Percentiles rank a stretch among this genome's conserved stretches.
Evolutionary conservation across 371 early-diverging fungal genomes (phyloP).

Genomic region (Saksenaea vasiformis): DNA sequence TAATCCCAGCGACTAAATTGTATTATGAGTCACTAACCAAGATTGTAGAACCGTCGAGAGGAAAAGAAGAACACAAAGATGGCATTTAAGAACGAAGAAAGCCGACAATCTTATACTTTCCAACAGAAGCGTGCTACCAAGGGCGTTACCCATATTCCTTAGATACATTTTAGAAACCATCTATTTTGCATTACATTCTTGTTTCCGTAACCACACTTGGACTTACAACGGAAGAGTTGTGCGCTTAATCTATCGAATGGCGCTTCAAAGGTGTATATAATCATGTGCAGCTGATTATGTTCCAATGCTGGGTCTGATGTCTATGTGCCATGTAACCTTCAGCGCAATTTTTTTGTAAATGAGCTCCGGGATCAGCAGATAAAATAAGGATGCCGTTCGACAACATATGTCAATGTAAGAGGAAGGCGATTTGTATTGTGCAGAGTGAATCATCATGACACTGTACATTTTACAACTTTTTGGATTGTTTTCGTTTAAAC

Average conservation of each 20-base stretch:
- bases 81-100: conserved; percentile 71
- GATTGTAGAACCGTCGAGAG: conserved; percentile 58
- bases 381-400: no score
- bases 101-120: conserved; percentile 51
- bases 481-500: neutral
- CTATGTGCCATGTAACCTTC: no score
- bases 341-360: no score
- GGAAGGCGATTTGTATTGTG: conserved; percentile 4
- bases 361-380: no score
- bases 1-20: conserved; percentile 12
- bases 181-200: conserved; percentile 7
- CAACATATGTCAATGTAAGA: no score
- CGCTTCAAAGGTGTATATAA: no score
- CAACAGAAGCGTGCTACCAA: conserved; percentile 53
- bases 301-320: no score
- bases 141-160: conserved; percentile 48
- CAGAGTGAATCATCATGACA: neutral
- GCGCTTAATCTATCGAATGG: no score
- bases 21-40: neutral
- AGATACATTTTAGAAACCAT: conserved; percentile 10
- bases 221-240: neutral
- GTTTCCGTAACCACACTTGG: neutral
- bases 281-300: no score
- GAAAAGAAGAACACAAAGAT: conserved; percentile 77
- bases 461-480: neutral